These are phyloP conservation scores for Halenospora varia DNA, from an alignment of 495 filamentous ascomycete genomes.

Conservation along the genomic window DNA sequence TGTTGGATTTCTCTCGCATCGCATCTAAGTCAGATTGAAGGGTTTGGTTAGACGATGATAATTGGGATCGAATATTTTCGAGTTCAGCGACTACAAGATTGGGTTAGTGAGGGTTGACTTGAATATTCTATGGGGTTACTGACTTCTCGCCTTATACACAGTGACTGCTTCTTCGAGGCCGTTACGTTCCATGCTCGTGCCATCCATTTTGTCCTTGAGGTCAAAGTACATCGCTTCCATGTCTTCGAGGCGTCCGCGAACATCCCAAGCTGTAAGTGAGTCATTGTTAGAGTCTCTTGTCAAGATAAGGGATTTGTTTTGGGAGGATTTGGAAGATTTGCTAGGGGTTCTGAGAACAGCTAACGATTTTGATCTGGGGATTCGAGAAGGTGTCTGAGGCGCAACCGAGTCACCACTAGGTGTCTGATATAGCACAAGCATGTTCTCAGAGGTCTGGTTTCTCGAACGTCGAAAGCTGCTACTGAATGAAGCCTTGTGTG, in stretches of 20 bases:
- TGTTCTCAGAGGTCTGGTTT: constrained; percentile 6
- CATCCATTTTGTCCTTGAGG: constrained; percentile 59
- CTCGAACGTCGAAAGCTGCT: constrained; percentile 8
- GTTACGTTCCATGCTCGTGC: constrained; percentile 55
- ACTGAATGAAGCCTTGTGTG: constrained; percentile 17
- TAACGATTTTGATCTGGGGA: constrained; percentile 19
- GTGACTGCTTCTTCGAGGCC: constrained; percentile 64
- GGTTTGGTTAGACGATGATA: constrained; percentile 28
- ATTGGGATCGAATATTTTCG: constrained; percentile 52
- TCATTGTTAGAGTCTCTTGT: constrained; percentile 65
- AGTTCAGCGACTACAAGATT: constrained; percentile 59
- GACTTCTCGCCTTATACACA: constrained; percentile 70
- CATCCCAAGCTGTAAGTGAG: constrained; percentile 63
- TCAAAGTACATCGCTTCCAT: constrained; percentile 59
- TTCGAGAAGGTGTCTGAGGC: constrained; percentile 32
- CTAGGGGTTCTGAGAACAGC: constrained; percentile 25
- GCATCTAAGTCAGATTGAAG: constrained; percentile 44
- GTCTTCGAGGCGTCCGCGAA: constrained; percentile 48
- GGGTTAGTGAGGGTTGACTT: neutral
- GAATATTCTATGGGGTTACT: too few species aligned
- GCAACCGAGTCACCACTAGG: constrained; percentile 17
- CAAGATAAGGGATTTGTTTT: constrained; percentile 48
- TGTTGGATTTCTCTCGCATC: constrained; percentile 45
- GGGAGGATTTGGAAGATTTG: constrained; percentile 32
- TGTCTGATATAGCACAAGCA: constrained; percentile 16